A percentile compares a stretch with the other conserved stretches of the same genome.
Evolutionary conservation across 1,284 basidiomycete species (phyloP).

Genomic region (Rhodotorula sp.): DNA sequence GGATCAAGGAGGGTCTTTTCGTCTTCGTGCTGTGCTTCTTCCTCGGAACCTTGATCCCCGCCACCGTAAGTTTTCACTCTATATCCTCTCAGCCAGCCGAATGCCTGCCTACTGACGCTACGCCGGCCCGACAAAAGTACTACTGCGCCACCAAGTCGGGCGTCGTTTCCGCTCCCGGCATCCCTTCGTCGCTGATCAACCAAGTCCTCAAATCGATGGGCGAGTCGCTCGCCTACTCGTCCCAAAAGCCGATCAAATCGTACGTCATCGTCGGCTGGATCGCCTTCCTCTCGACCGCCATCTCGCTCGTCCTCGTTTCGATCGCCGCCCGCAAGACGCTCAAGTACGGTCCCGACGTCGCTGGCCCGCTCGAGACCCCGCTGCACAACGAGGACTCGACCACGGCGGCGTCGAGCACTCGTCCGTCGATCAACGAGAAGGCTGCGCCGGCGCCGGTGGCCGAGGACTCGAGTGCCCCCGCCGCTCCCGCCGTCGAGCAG

Average conservation of each 20-base stretch:
- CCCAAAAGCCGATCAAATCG: slow-evolving; percentile 18
- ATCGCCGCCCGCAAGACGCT: slow-evolving; percentile 34
- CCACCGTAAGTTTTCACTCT: slow-evolving; percentile 13
- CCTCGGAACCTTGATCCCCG: slow-evolving; percentile 29
- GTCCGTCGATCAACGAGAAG: slow-evolving; percentile 11
- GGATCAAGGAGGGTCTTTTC: slow-evolving; percentile 37
- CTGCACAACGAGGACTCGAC: not conserved
- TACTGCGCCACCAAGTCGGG: slow-evolving; percentile 15
- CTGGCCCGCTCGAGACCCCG: slow-evolving; percentile 1
- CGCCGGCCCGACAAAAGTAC: not conserved
- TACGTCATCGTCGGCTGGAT: slow-evolving; percentile 33
- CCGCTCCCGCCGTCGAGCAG: not conserved
- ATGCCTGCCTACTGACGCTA: not conserved
- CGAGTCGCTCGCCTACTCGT: slow-evolving; percentile 8
- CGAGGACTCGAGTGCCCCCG: not conserved
- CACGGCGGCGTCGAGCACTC: slow-evolving; percentile 9
- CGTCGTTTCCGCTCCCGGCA: slow-evolving; percentile 20
- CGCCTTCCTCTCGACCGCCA: slow-evolving; percentile 27
- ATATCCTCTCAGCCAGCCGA: not conserved
- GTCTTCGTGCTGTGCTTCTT: slow-evolving; percentile 20
- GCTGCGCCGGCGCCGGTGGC: not conserved
- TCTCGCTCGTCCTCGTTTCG: slow-evolving; percentile 36
- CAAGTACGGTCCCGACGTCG: slow-evolving; percentile 33
- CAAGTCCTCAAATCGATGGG: slow-evolving; percentile 21
- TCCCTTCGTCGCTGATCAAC: slow-evolving; percentile 21